Evolutionary conservation across 352 stramenopile species (phyloP).

Genomic region (Pythium brassicae): DNA sequence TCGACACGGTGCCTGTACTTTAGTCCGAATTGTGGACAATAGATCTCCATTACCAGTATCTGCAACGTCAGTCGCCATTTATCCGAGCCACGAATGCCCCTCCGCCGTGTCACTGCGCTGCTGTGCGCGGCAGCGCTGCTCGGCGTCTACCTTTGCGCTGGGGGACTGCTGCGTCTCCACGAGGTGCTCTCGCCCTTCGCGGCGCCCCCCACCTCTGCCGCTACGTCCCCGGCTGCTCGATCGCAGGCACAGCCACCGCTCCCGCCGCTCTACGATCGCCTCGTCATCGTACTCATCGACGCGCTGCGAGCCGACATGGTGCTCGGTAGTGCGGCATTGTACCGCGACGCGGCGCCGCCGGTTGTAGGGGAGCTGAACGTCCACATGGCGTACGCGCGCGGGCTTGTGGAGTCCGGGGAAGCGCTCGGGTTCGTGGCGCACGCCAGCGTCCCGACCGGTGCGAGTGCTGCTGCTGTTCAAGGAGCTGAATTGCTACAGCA

Average conservation of each 20-base stretch:
- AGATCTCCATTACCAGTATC: too few relatives aligned
- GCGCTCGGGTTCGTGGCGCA: slow-evolving; percentile 73
- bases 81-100: too few relatives aligned
- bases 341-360: neutral
- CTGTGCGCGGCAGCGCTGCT: slow-evolving; percentile 33
- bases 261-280: slow-evolving; percentile 48
- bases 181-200: slow-evolving; percentile 30
- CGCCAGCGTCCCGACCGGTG: slow-evolving; percentile 68
- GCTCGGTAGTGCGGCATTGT: slow-evolving; percentile 56
- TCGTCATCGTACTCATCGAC: slow-evolving; percentile 87
- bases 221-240: neutral
- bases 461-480: neutral
- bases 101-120: slow-evolving; percentile 2
- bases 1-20: too few relatives aligned
- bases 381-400: slow-evolving; percentile 66
- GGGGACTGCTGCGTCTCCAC: slow-evolving; percentile 52
- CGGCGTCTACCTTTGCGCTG: slow-evolving; percentile 45
- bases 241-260: slow-evolving; percentile 9
- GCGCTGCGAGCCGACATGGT: slow-evolving; percentile 87
- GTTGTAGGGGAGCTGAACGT: slow-evolving; percentile 38
- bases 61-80: too few relatives aligned
- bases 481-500: too few relatives aligned
- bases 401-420: slow-evolving; percentile 36
- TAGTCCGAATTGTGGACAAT: too few relatives aligned
- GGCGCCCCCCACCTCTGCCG: neutral